Evolutionary conservation across 768 basidiomycete genomes (phyloP), one percentile per base, ranked within the genome.

Genomic region (Boletus huronensis): DNA sequence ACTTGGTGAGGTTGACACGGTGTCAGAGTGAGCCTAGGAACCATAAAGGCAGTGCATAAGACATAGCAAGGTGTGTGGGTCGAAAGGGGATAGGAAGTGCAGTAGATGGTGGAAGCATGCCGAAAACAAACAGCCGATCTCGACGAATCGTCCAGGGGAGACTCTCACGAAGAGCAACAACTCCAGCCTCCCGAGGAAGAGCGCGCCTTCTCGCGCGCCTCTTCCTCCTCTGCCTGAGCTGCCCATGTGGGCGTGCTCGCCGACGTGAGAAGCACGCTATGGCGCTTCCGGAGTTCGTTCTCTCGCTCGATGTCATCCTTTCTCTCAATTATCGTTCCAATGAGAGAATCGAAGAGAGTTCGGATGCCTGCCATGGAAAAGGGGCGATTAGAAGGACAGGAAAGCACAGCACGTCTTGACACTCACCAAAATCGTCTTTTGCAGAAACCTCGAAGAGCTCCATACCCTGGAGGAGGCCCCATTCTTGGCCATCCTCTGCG

Each of bases 391-490:
- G 49, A 38, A 53, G 42, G 52, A 52, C 57, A 64, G 57, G 46
- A 11, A 9, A 52, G 25, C 2, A 3, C 26, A 48, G 17, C 31
- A 48, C 19, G 26, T 44, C 36, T 38, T 31, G 26, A 19, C 23
- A 17, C 63, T 58, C 57, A 93, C 93, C 93, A 31, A 74, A 65
- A 65, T 90, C 88, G 63, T 94, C 92, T 72, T 94, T 94, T 50
- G 94, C 88, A 41, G 91, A 94, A 19, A 96, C 91, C 67, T 96
- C 91, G 59, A 90, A 91, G 17, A 95, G 79, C 64, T 89, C 88
- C 84, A 94, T 91, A 57, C 84, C 88, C 66, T 87, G 88, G 66
- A 79, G 83, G 36, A 88, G 77, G 6, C 89, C 88, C 87, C 88
- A 90, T 65, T 88, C 87, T 38, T 74, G 74, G 3, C 74, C 73